These are phyloP conservation scores for Penicillium angulare DNA, from an alignment of 495 filamentous ascomycete species.

Conservation along the genomic window DNA sequence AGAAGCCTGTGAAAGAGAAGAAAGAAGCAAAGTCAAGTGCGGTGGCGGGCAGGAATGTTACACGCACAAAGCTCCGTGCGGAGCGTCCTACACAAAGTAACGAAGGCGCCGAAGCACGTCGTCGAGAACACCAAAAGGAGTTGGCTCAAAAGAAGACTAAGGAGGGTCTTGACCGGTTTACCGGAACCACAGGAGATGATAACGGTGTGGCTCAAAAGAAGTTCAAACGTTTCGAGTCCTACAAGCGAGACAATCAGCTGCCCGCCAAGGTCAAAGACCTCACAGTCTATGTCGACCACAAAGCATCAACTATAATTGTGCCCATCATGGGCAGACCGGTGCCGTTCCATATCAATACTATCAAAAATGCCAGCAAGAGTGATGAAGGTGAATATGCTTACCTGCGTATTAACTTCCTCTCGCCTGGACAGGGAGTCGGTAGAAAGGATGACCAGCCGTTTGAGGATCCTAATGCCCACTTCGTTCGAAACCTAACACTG, in stretches of 20 bases:
- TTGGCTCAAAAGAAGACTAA: slow-evolving; percentile 84
- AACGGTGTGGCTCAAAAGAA: slow-evolving; percentile 93
- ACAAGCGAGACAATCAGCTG: slow-evolving; percentile 96
- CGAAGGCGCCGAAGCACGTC: slow-evolving; percentile 83
- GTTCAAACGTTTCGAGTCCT: slow-evolving; percentile 98
- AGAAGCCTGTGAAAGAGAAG: slow-evolving; percentile 65
- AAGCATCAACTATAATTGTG: slow-evolving; percentile 84
- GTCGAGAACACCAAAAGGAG: slow-evolving; percentile 91
- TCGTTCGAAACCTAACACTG: slow-evolving; percentile 92
- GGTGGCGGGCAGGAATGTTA: slow-evolving; percentile 86
- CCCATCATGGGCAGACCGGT: slow-evolving; percentile 98
- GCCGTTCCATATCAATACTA: slow-evolving; percentile 97
- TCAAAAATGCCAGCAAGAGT: slow-evolving; percentile 96
- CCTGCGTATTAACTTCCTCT: slow-evolving; percentile 94
- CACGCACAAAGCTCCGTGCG: slow-evolving; percentile 87
- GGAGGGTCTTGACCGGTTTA: slow-evolving; percentile 79
- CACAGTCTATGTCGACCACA: slow-evolving; percentile 83
- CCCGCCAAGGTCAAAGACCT: slow-evolving; percentile 79
- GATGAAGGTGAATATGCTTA: slow-evolving; percentile 93
- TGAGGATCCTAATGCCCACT: slow-evolving; percentile 93
- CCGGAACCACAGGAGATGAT: slow-evolving; percentile 72
- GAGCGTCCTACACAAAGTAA: slow-evolving; percentile 82
- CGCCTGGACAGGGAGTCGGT: slow-evolving; percentile 95
- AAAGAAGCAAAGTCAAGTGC: slow-evolving; percentile 78
- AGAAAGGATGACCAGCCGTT: slow-evolving; percentile 98